phyloP scores from a whole-genome alignment of 2,329 filamentous ascomycete genomes.

The Monilinia fructicola region DNA sequence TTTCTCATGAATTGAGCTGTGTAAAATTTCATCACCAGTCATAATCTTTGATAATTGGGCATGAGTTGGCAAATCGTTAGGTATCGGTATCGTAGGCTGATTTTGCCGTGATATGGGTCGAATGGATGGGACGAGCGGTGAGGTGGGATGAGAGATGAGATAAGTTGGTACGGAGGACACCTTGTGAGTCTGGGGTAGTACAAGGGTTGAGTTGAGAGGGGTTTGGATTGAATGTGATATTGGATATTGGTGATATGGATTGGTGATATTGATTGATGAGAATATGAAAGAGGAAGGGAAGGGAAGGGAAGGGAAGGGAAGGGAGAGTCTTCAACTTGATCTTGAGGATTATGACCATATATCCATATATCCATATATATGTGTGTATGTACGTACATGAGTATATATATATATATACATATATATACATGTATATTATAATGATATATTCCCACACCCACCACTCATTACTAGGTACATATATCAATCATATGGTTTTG shows the following conservation, averaged over 20 bases:
- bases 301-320: background rate
- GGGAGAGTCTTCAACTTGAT: slow-evolving; percentile 1
- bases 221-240: background rate
- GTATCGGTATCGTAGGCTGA: slow-evolving; percentile 14
- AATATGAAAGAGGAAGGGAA: too few species aligned
- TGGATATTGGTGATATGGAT: background rate
- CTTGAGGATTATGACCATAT: slow-evolving; percentile 1
- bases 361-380: too few species aligned
- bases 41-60: slow-evolving; percentile 17
- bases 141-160: background rate
- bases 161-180: too few species aligned
- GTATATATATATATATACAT: too few species aligned
- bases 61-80: slow-evolving; percentile 23
- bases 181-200: slow-evolving; percentile 10
- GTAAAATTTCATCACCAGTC: slow-evolving; percentile 24
- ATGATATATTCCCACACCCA: too few species aligned
- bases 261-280: background rate
- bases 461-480: too few species aligned
- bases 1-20: slow-evolving; percentile 7
- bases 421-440: background rate
- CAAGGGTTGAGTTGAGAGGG: background rate
- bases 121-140: slow-evolving; percentile 11
- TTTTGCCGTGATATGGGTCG: slow-evolving; percentile 18
- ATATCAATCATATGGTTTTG: too few species aligned
- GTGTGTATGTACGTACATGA: too few species aligned